Evolutionary conservation across 1,284 basidiomycete genomes (phyloP).

Genomic region (Neolentinus lepideus): DNA sequence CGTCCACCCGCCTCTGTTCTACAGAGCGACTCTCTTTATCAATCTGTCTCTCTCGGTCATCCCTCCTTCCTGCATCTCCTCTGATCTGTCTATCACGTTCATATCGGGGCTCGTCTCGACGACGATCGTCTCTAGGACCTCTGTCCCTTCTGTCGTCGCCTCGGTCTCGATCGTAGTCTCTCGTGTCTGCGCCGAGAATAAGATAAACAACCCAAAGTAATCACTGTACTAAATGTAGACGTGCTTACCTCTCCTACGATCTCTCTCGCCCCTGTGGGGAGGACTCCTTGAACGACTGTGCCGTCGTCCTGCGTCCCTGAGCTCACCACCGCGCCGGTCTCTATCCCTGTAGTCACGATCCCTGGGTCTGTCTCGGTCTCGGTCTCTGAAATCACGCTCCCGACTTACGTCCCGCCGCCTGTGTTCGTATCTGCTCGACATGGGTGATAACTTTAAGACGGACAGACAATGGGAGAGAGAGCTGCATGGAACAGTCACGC

Average conservation of each 20-base stretch:
- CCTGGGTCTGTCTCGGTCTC: conserved; percentile 14
- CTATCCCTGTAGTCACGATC: conserved; percentile 26
- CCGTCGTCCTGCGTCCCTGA: conserved; percentile 40
- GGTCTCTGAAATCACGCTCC: conserved; percentile 49
- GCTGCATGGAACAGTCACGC: background rate
- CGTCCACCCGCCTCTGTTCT: conserved; percentile 9
- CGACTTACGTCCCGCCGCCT: conserved; percentile 60
- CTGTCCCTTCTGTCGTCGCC: conserved; percentile 21
- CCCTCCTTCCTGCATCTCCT: conserved; percentile 22
- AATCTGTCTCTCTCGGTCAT: conserved; percentile 21
- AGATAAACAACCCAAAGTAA: background rate
- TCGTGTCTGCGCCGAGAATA: conserved; percentile 16
- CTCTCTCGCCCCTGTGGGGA: conserved; percentile 38
- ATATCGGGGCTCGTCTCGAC: conserved; percentile 24
- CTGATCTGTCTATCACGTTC: conserved; percentile 17
- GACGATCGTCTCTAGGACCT: conserved; percentile 26
- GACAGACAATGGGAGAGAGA: background rate
- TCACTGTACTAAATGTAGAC: background rate
- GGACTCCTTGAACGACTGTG: conserved; percentile 70
- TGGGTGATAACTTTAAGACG: conserved; percentile 13
- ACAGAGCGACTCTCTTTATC: background rate
- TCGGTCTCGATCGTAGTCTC: conserved; percentile 21
- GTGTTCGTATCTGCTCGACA: conserved; percentile 48
- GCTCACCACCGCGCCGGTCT: conserved; percentile 27
- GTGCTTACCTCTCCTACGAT: conserved; percentile 32